Conservation (phyloP, 192 early-diverging fungal genomes). For the Umbelopsis isabellina region DNA sequence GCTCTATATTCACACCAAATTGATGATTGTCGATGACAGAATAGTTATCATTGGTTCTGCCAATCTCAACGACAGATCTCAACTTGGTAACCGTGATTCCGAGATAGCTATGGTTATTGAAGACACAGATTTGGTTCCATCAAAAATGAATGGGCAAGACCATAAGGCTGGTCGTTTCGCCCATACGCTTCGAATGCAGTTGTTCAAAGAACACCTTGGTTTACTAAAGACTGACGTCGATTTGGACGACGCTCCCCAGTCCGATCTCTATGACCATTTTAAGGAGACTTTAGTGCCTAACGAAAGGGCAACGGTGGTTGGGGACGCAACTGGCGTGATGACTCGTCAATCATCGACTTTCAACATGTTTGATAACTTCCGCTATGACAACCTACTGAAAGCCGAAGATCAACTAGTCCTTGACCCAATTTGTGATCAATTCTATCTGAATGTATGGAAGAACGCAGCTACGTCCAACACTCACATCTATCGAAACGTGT, state of each 20-base stretch:
- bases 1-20: conserved; percentile 86
- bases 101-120: conserved; percentile 86
- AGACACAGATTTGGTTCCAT: conserved; percentile 69
- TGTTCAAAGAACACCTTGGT: conserved; percentile 87
- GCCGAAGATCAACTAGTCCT: conserved; percentile 46
- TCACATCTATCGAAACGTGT: conserved; percentile 71
- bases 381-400: conserved; percentile 9
- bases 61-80: conserved; percentile 63
- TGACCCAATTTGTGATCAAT: conserved; percentile 75
- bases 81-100: conserved; percentile 83
- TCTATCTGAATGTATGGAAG: conserved; percentile 62
- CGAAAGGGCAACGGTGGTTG: neutral
- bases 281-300: neutral
- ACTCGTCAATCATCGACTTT: conserved; percentile 12
- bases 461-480: conserved; percentile 68
- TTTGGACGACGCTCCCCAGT: neutral
- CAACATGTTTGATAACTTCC: conserved; percentile 25
- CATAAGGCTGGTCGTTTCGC: conserved; percentile 77
- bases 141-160: conserved; percentile 72
- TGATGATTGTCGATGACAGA: conserved; percentile 89
- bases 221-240: conserved; percentile 43
- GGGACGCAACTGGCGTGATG: conserved; percentile 17
- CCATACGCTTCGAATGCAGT: conserved; percentile 67
- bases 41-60: conserved; percentile 81
- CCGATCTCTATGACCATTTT: neutral